These are phyloP conservation scores for Phyllosticta capitalensis DNA, from an alignment of 2,329 filamentous ascomycete species.

Conservation along the genomic window DNA sequence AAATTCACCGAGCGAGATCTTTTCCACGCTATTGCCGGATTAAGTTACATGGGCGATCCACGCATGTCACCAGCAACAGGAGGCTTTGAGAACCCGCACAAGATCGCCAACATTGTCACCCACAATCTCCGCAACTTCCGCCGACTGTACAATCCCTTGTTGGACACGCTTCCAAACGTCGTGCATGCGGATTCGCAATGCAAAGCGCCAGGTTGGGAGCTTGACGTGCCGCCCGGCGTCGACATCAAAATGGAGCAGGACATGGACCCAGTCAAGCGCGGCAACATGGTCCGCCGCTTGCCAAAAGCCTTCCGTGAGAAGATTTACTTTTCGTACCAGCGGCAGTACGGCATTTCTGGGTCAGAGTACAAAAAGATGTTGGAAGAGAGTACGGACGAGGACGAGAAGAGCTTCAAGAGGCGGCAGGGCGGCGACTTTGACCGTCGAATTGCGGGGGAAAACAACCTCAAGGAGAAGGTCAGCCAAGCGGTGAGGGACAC, in stretches of 20 bases:
- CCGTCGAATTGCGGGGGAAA: conserved; percentile 66
- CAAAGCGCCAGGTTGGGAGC: conserved; percentile 51
- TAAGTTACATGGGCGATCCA: conserved; percentile 94
- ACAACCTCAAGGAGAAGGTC: conserved; percentile 61
- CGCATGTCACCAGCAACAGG: conserved; percentile 61
- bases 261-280: conserved; percentile 82
- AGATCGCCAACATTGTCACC: conserved; percentile 87
- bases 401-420: conserved; percentile 54
- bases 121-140: conserved; percentile 90
- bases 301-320: conserved; percentile 80
- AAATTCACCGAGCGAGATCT: conserved; percentile 79
- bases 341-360: conserved; percentile 76
- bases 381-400: conserved; percentile 61
- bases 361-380: conserved; percentile 81
- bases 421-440: conserved; percentile 80
- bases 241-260: conserved; percentile 71
- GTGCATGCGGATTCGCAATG: conserved; percentile 59
- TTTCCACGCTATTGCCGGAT: conserved; percentile 81
- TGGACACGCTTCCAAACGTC: conserved; percentile 84
- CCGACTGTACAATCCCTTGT: conserved; percentile 77
- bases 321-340: conserved; percentile 90
- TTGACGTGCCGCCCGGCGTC: conserved; percentile 39
- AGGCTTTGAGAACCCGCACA: conserved; percentile 80
- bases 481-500: conserved; percentile 74
- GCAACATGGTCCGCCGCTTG: conserved; percentile 91